phyloP scores from a whole-genome alignment of 192 early-diverging fungal species.

The Podila minutissima region DNA sequence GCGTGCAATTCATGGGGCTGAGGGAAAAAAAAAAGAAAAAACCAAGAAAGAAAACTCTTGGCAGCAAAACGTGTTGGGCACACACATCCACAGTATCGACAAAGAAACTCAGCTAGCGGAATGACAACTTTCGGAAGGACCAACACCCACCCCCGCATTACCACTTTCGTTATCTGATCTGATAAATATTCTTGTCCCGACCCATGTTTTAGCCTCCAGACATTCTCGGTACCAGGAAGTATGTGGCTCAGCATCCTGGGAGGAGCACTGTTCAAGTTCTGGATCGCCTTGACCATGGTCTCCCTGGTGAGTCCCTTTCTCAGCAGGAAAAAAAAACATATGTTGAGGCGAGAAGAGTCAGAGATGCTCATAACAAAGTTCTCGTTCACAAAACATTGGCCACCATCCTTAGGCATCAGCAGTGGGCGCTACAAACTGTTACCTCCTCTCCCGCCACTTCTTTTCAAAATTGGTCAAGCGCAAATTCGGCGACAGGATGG shows the following conservation, averaged over 20 bases:
- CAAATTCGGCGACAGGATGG: conserved; percentile 61
- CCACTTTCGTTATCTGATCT: conserved; percentile 2
- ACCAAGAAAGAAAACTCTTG: not conserved
- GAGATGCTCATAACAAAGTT: not conserved
- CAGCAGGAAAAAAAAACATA: not conserved
- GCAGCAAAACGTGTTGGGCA: not conserved
- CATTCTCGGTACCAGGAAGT: conserved; percentile 69
- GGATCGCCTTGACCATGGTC: conserved; percentile 59
- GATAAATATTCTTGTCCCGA: conserved; percentile 8
- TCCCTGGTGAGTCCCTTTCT: conserved; percentile 50
- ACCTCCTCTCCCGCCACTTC: conserved; percentile 58
- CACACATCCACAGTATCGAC: too few relatives aligned
- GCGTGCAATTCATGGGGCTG: not conserved
- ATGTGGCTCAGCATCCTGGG: conserved; percentile 71
- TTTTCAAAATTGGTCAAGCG: conserved; percentile 60
- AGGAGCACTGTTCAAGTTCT: conserved; percentile 65
- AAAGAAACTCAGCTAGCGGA: too few relatives aligned
- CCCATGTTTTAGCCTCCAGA: conserved; percentile 57
- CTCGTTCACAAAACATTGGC: not conserved
- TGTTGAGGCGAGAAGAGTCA: too few relatives aligned
- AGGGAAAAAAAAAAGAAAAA: too few relatives aligned
- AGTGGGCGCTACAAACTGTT: conserved; percentile 62
- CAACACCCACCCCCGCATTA: too few relatives aligned
- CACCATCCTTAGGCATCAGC: conserved; percentile 57
- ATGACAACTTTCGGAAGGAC: too few relatives aligned